Evolutionary conservation across 306 rosid genomes (phyloP).

Genomic region (Trichosanthes truncata): DNA sequence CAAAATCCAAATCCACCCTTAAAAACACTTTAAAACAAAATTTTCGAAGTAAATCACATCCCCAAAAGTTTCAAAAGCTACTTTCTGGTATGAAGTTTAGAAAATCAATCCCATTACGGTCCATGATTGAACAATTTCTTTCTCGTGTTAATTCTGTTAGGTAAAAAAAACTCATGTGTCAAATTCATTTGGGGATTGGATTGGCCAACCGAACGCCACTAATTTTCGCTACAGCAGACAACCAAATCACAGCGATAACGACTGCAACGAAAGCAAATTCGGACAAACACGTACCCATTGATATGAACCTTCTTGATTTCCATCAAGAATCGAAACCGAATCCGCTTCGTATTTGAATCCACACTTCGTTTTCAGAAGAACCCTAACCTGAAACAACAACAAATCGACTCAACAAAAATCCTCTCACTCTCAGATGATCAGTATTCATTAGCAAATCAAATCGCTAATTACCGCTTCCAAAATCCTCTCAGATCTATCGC

Average conservation of each 20-base stretch:
- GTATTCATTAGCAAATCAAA: background rate
- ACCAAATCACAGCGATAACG: background rate
- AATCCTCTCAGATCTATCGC: conserved; percentile 70
- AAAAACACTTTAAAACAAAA: too few relatives aligned
- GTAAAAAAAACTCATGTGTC: too few relatives aligned
- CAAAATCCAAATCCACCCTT: too few relatives aligned
- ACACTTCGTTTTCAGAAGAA: conserved; percentile 53
- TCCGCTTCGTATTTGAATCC: conserved; percentile 38
- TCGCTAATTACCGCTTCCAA: conserved; percentile 62
- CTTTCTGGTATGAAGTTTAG: too few relatives aligned
- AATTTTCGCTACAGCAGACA: background rate
- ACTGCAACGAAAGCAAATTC: background rate
- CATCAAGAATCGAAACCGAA: conserved; percentile 75
- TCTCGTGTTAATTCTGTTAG: too few relatives aligned
- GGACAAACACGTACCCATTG: conserved; percentile 55
- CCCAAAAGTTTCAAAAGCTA: too few relatives aligned
- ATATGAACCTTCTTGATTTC: conserved; percentile 86
- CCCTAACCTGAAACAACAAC: conserved; percentile 47
- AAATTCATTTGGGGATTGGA: too few relatives aligned
- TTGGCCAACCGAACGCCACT: too few relatives aligned
- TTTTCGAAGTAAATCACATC: too few relatives aligned
- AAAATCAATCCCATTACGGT: too few relatives aligned
- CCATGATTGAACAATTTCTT: too few relatives aligned
- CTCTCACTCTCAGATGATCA: background rate
- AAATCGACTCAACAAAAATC: background rate